Evolutionary conservation across 2,329 filamentous ascomycete genomes (phyloP).

Genomic region (Aspergillus calidoustus): DNA sequence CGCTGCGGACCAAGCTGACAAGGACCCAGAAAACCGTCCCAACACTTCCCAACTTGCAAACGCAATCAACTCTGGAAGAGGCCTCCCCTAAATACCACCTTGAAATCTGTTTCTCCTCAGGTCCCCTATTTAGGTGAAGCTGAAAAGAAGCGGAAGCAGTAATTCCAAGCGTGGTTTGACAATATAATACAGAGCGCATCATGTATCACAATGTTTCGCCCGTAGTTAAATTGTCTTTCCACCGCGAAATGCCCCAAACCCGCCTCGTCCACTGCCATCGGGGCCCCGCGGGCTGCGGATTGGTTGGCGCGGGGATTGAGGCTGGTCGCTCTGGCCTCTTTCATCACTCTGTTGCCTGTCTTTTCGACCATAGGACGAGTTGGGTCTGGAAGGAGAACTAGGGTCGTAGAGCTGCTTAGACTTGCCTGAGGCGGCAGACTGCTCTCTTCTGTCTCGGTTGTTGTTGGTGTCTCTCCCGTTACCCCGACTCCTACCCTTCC

Average conservation of each 20-base stretch:
- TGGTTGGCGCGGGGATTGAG: constrained; percentile 56
- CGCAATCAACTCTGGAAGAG: constrained; percentile 62
- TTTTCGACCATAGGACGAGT: constrained; percentile 52
- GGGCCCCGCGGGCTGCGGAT: constrained; percentile 78
- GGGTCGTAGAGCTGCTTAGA: constrained; percentile 76
- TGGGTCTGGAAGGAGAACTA: constrained; percentile 68
- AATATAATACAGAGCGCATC: background rate
- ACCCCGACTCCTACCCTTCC: constrained; percentile 56
- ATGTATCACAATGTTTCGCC: constrained; percentile 7
- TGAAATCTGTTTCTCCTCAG: background rate
- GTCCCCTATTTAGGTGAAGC: constrained; percentile 5
- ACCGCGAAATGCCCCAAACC: constrained; percentile 76
- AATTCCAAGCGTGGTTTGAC: background rate
- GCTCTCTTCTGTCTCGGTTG: constrained; percentile 48
- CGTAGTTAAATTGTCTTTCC: constrained; percentile 44
- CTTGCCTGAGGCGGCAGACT: constrained; percentile 42
- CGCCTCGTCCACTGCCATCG: constrained; percentile 74
- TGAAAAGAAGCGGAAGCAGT: background rate
- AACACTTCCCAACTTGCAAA: constrained; percentile 63
- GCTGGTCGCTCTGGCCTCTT: constrained; percentile 42
- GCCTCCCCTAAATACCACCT: constrained; percentile 49
- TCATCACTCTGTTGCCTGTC: constrained; percentile 44
- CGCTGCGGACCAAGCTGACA: constrained; percentile 16
- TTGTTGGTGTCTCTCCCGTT: constrained; percentile 48
- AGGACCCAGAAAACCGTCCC: constrained; percentile 60